Percentiles rank a stretch among this genome's conserved stretches.
Conservation (phyloP, 2,329 filamentous ascomycete genomes). For the Beauveria sp. region DNA sequence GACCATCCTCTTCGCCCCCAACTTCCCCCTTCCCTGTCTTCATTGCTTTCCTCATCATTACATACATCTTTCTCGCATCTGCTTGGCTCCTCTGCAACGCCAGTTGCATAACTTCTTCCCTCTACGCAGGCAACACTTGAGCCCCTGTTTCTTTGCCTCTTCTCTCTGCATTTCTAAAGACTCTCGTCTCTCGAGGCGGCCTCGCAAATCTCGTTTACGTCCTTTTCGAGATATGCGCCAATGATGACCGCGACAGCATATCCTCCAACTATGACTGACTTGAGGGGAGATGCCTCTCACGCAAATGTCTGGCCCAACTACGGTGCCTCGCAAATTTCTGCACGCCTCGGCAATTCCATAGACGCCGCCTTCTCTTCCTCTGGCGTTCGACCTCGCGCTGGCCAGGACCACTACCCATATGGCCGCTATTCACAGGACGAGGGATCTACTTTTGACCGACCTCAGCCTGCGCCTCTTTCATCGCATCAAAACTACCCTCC, state of each 20-base stretch:
- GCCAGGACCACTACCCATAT: conserved; percentile 45
- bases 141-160: neutral
- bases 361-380: conserved; percentile 41
- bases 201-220: neutral
- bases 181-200: neutral
- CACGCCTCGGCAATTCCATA: conserved; percentile 42
- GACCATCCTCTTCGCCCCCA: conserved; percentile 12
- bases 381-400: conserved; percentile 39
- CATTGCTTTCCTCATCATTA: conserved; percentile 4
- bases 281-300: conserved; percentile 53
- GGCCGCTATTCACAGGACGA: conserved; percentile 49
- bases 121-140: neutral
- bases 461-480: conserved; percentile 39
- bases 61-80: neutral
- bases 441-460: conserved; percentile 45
- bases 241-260: conserved; percentile 56
- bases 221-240: conserved; percentile 38
- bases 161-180: neutral
- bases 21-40: conserved; percentile 6
- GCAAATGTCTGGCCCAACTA: conserved; percentile 53
- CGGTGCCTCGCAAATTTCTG: conserved; percentile 45
- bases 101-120: neutral
- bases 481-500: conserved; percentile 46
- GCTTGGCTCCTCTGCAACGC: neutral
- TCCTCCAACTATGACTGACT: conserved; percentile 55